These are phyloP conservation scores for Russula ochroleuca DNA, from an alignment of 768 basidiomycete species.

Conservation along the genomic window DNA sequence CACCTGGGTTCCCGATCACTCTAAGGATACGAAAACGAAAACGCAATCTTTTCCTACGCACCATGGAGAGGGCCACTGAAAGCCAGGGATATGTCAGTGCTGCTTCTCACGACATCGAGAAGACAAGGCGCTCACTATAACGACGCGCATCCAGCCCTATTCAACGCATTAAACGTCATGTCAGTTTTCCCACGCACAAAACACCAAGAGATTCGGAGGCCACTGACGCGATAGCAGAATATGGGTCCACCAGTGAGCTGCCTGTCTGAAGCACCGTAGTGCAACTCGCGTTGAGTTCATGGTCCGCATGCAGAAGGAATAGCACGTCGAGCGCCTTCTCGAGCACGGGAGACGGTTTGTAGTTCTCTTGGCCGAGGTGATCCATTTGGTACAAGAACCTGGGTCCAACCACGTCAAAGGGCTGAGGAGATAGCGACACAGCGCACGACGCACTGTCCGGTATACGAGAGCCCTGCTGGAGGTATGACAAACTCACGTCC, in stretches of 20 bases:
- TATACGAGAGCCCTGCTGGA: slow-evolving; percentile 76
- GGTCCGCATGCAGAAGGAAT: slow-evolving; percentile 86
- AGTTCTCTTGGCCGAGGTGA: slow-evolving; percentile 66
- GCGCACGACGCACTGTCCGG: slow-evolving; percentile 61
- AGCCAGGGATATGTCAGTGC: slow-evolving; percentile 7
- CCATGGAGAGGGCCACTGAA: slow-evolving; percentile 68
- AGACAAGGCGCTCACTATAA: slow-evolving; percentile 63
- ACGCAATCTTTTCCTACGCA: slow-evolving; percentile 28
- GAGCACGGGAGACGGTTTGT: slow-evolving; percentile 77
- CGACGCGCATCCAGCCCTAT: slow-evolving; percentile 79
- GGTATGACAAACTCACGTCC: slow-evolving; percentile 85
- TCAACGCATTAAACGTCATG: background rate
- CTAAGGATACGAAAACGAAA: background rate
- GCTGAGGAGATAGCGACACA: background rate
- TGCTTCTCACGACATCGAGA: background rate
- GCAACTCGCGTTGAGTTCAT: slow-evolving; percentile 83
- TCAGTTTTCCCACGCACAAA: background rate
- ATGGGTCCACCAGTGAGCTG: slow-evolving; percentile 87
- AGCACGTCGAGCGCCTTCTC: slow-evolving; percentile 84
- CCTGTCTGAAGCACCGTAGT: slow-evolving; percentile 87
- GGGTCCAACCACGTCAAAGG: slow-evolving; percentile 5
- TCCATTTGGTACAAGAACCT: slow-evolving; percentile 93
- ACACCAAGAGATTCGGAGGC: background rate
- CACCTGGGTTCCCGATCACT: slow-evolving; percentile 43
- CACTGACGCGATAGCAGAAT: slow-evolving; percentile 71